Percentiles rank a stretch among this genome's conserved stretches.
Evolutionary conservation across 176 grass and related monocot species (phyloP).

Genomic region (Aegilops speltoides): DNA sequence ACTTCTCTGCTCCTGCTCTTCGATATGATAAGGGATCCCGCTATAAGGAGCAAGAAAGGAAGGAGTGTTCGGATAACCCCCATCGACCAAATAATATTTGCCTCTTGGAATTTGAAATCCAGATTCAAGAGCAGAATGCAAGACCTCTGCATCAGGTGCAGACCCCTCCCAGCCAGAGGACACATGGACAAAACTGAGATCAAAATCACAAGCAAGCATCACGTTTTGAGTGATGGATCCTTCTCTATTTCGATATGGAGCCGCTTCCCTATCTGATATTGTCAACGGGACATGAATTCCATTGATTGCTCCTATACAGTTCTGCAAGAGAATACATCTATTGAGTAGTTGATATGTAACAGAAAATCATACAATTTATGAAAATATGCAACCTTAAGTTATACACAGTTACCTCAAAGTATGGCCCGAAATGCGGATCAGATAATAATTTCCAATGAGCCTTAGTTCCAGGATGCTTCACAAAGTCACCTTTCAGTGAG

Average conservation of each 20-base stretch:
- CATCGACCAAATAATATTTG: conserved; percentile 48
- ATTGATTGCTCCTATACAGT: conserved; percentile 43
- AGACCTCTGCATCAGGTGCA: conserved; percentile 35
- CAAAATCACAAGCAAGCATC: conserved; percentile 52
- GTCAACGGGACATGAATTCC: conserved; percentile 42
- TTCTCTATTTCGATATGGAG: conserved; percentile 47
- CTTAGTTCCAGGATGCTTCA: conserved; percentile 26
- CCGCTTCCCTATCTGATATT: conserved; percentile 38
- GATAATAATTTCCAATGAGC: conserved; percentile 42
- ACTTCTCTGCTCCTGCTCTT: conserved; percentile 32
- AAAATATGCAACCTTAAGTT: neutral
- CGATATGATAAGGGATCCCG: conserved; percentile 19
- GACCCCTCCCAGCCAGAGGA: conserved; percentile 23
- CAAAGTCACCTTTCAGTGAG: conserved; percentile 30
- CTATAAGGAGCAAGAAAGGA: conserved; percentile 46
- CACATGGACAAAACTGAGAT: conserved; percentile 47
- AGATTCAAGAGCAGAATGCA: conserved; percentile 33
- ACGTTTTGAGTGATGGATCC: conserved; percentile 40
- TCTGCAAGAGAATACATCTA: conserved; percentile 14
- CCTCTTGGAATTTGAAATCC: conserved; percentile 45
- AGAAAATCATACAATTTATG: neutral
- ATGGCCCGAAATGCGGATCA: conserved; percentile 32
- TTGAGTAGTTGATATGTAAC: neutral
- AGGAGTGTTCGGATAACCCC: conserved; percentile 39
- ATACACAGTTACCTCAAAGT: conserved; percentile 38